These are phyloP conservation scores for Boletus rufocinnamomeus DNA, from an alignment of 768 basidiomycete species.

Conservation along the genomic window DNA sequence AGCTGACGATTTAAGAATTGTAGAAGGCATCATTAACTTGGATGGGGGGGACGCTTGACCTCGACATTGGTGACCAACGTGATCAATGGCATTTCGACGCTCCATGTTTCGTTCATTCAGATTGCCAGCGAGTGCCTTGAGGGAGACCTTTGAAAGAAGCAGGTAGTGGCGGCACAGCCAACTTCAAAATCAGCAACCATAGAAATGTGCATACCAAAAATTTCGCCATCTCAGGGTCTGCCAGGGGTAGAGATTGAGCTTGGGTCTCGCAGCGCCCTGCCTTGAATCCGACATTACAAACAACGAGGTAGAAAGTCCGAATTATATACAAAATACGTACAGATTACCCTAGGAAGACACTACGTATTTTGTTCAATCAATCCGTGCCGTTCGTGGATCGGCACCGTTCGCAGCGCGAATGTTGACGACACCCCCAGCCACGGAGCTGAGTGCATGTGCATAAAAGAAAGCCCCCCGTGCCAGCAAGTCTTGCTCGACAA, in stretches of 20 bases:
- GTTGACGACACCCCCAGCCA: conserved; percentile 45
- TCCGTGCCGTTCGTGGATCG: conserved; percentile 39
- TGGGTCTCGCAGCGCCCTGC: background rate
- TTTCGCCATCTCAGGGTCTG: background rate
- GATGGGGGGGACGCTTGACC: conserved; percentile 8
- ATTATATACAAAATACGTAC: background rate
- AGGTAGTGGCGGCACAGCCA: background rate
- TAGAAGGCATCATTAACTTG: background rate
- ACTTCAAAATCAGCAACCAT: background rate
- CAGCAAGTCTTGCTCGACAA: conserved; percentile 48
- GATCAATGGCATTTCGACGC: conserved; percentile 34
- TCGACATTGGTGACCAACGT: conserved; percentile 40
- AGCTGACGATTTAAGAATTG: conserved; percentile 1
- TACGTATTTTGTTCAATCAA: conserved; percentile 33
- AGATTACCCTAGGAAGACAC: background rate
- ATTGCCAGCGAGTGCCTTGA: background rate
- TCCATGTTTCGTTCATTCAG: background rate
- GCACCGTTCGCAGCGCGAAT: conserved; percentile 42
- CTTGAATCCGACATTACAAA: background rate
- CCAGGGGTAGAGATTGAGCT: no score
- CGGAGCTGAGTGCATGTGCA: conserved; percentile 44
- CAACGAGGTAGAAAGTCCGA: background rate
- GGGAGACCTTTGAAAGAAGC: background rate
- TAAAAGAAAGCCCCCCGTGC: conserved; percentile 42
- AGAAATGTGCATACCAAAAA: background rate